Conservation (phyloP, 768 basidiomycete genomes). For the Chalciporus chontae region DNA sequence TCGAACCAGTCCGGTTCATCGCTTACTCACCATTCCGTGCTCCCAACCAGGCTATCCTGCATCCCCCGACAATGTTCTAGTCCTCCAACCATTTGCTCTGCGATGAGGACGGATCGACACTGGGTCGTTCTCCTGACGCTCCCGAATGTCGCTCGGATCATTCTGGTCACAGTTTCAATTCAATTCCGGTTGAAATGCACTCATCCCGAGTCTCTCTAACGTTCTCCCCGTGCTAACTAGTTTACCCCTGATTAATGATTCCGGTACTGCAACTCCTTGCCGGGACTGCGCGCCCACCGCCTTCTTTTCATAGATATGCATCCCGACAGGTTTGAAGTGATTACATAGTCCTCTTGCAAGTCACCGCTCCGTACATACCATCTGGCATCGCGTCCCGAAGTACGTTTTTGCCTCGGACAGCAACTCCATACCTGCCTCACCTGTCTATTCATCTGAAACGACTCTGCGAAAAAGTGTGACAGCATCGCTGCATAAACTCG, state of each 20-base stretch:
- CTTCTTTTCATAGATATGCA: too few species aligned
- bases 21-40: conserved; percentile 3
- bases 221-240: too few species aligned
- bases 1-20: conserved; percentile 21
- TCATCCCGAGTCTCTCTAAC: background rate
- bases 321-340: too few species aligned
- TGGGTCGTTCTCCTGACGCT: background rate
- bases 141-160: background rate
- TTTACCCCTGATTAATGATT: too few species aligned
- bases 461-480: conserved; percentile 3
- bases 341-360: too few species aligned
- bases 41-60: conserved; percentile 1
- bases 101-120: conserved; percentile 25
- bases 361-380: too few species aligned
- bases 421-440: background rate
- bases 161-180: too few species aligned
- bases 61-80: background rate
- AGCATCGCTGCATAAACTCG: conserved; percentile 9
- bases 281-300: too few species aligned
- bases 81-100: conserved; percentile 6
- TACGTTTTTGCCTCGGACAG: conserved; percentile 8
- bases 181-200: background rate
- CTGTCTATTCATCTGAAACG: background rate
- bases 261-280: too few species aligned
- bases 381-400: background rate